Conservation (phyloP, 1,284 basidiomycete species). For the Stygiomarasmius scandens region DNA sequence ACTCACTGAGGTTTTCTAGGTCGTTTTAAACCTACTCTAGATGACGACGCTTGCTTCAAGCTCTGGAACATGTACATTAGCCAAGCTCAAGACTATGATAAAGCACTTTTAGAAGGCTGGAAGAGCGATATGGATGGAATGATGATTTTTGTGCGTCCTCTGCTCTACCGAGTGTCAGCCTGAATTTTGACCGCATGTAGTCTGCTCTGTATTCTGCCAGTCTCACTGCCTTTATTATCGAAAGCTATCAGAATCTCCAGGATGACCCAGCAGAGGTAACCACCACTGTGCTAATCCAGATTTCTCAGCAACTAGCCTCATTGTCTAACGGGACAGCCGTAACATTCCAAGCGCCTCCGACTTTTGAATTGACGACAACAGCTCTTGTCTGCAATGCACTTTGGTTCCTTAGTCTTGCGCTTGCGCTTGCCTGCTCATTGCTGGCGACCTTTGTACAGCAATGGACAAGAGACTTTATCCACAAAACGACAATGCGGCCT, state of each 20-base stretch:
- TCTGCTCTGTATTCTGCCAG: slow-evolving; percentile 16
- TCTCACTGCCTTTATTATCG: slow-evolving; percentile 15
- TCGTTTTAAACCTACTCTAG: not conserved
- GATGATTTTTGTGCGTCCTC: slow-evolving; percentile 8
- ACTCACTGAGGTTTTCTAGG: too few species aligned
- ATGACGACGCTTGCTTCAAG: not conserved
- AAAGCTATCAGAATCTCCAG: slow-evolving; percentile 12
- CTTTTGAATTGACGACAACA: not conserved
- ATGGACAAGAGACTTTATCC: not conserved
- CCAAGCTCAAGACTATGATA: slow-evolving; percentile 14
- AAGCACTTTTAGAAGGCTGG: slow-evolving; percentile 10
- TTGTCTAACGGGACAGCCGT: not conserved
- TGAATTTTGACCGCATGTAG: too few species aligned
- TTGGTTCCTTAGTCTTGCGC: not conserved
- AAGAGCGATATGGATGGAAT: slow-evolving; percentile 12
- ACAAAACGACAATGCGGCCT: not conserved
- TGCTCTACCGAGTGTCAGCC: not conserved
- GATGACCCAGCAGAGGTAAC: slow-evolving; percentile 7
- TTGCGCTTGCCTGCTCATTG: not conserved
- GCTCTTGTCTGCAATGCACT: not conserved
- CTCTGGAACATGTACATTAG: slow-evolving; percentile 10
- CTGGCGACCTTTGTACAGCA: not conserved
- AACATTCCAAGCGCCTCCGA: not conserved
- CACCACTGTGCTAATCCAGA: slow-evolving; percentile 1
- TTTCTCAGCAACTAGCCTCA: not conserved